Evolutionary conservation across 805 yeast genomes (phyloP).

Genomic region (Saturnispora ahearnii): DNA sequence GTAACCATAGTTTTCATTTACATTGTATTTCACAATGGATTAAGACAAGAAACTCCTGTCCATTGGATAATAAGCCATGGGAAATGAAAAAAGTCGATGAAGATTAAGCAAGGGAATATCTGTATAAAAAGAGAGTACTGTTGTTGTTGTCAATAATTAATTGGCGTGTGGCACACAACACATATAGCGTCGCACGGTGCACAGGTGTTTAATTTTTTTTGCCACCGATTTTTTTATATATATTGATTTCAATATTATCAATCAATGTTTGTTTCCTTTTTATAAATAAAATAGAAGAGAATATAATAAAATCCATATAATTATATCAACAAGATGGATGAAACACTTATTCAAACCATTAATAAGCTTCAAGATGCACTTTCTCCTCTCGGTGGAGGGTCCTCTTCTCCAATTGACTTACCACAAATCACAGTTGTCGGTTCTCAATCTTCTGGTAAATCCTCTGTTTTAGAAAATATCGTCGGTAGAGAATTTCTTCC

Average conservation of each 20-base stretch:
- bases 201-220: not conserved
- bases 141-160: too few species aligned
- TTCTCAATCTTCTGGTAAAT: conserved; percentile 83
- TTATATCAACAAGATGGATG: conserved; percentile 45
- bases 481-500: conserved; percentile 90
- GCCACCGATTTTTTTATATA: not conserved
- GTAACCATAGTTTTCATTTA: conserved; percentile 97
- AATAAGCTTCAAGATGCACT: conserved; percentile 93
- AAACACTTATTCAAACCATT: conserved; percentile 69
- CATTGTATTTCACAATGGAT: conserved; percentile 97
- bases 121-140: not conserved
- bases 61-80: conserved; percentile 93
- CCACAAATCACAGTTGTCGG: conserved; percentile 96
- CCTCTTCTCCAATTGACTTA: conserved; percentile 80
- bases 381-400: conserved; percentile 89
- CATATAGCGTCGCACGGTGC: not conserved
- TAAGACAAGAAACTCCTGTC: conserved; percentile 91
- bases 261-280: not conserved
- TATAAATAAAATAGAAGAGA: not conserved
- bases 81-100: conserved; percentile 24
- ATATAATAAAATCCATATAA: not conserved
- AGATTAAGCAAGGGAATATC: conserved; percentile 8
- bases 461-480: conserved; percentile 82
- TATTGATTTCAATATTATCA: not conserved
- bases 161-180: not conserved